phyloP scores from a whole-genome alignment of 805 yeast species.

The Suhomyces xylopsoci region DNA sequence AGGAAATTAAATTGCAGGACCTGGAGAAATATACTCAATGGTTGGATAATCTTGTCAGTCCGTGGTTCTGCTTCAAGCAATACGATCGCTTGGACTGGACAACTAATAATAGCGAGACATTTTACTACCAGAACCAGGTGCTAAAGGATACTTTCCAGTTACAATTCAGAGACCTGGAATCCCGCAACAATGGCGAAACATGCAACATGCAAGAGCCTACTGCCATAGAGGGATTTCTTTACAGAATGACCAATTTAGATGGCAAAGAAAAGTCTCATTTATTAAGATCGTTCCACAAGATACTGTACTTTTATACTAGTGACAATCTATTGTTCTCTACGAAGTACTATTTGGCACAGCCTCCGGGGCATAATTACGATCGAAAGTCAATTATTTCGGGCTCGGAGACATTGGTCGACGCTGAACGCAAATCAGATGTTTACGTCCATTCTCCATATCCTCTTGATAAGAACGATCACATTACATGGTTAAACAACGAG shows the following conservation, averaged over 20 bases:
- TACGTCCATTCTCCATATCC: slow-evolving; percentile 56
- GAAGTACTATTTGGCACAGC: slow-evolving; percentile 53
- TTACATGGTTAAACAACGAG: slow-evolving; percentile 56
- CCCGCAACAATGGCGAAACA: slow-evolving; percentile 10
- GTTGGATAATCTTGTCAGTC: slow-evolving; percentile 22
- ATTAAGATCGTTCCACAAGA: slow-evolving; percentile 45
- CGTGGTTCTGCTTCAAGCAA: slow-evolving; percentile 57
- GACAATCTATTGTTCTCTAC: slow-evolving; percentile 61
- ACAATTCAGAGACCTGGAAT: slow-evolving; percentile 52
- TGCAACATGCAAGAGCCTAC: slow-evolving; percentile 49
- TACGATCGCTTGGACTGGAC: slow-evolving; percentile 71
- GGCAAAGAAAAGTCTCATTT: slow-evolving; percentile 39
- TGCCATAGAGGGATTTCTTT: slow-evolving; percentile 80
- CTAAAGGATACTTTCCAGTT: slow-evolving; percentile 43
- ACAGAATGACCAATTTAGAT: slow-evolving; percentile 49
- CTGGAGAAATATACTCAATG: slow-evolving; percentile 11
- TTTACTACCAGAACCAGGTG: slow-evolving; percentile 28
- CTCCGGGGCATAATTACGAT: slow-evolving; percentile 50
- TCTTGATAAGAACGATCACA: slow-evolving; percentile 47
- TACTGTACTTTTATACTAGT: slow-evolving; percentile 62
- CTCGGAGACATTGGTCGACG: background rate
- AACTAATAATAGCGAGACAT: slow-evolving; percentile 23
- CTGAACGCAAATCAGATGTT: slow-evolving; percentile 18
- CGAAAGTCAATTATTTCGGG: slow-evolving; percentile 5
- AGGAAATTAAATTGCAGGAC: slow-evolving; percentile 22